A percentile compares a stretch with the other conserved stretches of the same genome.
phyloP scores from a whole-genome alignment of 139 green algal species.

The Eudorina sp. region DNA sequence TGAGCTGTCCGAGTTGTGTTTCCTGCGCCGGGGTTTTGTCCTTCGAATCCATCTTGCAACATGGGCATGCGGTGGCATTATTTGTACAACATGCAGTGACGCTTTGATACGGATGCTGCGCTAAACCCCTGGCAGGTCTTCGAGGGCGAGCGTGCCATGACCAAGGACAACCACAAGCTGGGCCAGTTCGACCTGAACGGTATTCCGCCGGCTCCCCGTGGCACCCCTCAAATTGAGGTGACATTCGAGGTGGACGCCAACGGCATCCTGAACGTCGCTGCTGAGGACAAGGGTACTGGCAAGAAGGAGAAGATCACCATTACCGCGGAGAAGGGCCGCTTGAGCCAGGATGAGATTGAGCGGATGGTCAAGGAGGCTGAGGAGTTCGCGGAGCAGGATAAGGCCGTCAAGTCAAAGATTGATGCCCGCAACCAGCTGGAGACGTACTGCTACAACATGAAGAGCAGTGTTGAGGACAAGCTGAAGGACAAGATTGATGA shows the following conservation, averaged over 20 bases:
- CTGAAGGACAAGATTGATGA: conserved; percentile 86
- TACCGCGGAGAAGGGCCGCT: conserved; percentile 77
- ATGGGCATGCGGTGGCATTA: no score
- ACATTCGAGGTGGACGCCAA: conserved; percentile 95
- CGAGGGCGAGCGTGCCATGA: conserved; percentile 91
- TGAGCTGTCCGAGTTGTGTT: no score
- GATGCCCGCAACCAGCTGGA: conserved; percentile 74
- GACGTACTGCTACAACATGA: conserved; percentile 81
- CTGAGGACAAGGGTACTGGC: conserved; percentile 88
- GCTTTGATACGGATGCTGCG: no score
- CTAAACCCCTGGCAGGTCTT: conserved; percentile 62
- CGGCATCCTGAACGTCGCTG: conserved; percentile 92
- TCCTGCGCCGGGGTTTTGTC: no score
- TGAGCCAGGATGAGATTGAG: conserved; percentile 89
- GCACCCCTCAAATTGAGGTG: conserved; percentile 91
- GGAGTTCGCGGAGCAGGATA: conserved; percentile 87
- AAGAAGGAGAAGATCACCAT: conserved; percentile 91
- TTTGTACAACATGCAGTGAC: no score
- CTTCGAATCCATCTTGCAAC: no score
- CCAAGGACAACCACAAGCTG: conserved; percentile 96
- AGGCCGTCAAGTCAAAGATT: conserved; percentile 68
- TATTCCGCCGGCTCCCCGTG: conserved; percentile 90
- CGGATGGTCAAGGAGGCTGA: conserved; percentile 95
- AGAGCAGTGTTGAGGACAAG: conserved; percentile 69
- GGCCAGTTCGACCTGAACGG: conserved; percentile 92